A percentile compares a stretch with the other conserved stretches of the same genome.
These are phyloP conservation scores for Hermanozyma aechmeae DNA, from an alignment of 805 yeast genomes.

Conservation along the genomic window DNA sequence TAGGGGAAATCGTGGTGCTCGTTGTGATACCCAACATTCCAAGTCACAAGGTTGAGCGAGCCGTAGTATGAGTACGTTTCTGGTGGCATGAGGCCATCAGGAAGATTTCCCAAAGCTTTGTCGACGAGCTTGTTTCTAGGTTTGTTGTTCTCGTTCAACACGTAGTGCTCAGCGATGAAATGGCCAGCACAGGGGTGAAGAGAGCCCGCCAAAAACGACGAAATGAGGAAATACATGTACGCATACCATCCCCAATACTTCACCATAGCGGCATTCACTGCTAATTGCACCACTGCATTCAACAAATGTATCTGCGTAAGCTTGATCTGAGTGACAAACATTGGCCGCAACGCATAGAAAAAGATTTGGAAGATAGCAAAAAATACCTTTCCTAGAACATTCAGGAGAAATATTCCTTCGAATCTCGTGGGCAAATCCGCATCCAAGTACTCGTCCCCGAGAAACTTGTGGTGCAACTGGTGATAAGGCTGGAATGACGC, in stretches of 20 bases:
- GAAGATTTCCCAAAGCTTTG: slow-evolving; percentile 15
- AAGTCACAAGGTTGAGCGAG: slow-evolving; percentile 61
- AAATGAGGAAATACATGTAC: slow-evolving; percentile 55
- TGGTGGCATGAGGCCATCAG: slow-evolving; percentile 35
- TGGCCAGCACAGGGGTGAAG: slow-evolving; percentile 94
- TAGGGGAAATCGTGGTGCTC: slow-evolving; percentile 96
- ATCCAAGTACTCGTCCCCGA: slow-evolving; percentile 77
- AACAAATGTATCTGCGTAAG: slow-evolving; percentile 68
- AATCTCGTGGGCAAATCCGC: slow-evolving; percentile 79
- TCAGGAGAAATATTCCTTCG: slow-evolving; percentile 69
- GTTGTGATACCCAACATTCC: slow-evolving; percentile 92
- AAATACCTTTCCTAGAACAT: slow-evolving; percentile 78
- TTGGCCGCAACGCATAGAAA: slow-evolving; percentile 85
- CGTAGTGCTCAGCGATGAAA: slow-evolving; percentile 90
- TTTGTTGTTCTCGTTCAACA: slow-evolving; percentile 47
- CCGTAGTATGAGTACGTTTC: slow-evolving; percentile 92
- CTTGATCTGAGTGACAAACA: slow-evolving; percentile 68
- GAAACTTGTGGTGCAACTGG: slow-evolving; percentile 81
- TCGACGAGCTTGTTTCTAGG: slow-evolving; percentile 20
- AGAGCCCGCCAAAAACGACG: slow-evolving; percentile 84
- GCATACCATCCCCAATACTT: slow-evolving; percentile 56
- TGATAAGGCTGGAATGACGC: slow-evolving; percentile 89
- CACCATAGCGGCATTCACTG: slow-evolving; percentile 51
- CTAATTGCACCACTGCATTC: slow-evolving; percentile 53
- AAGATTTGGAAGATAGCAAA: slow-evolving; percentile 85